phyloP scores from a whole-genome alignment of 2,329 filamentous ascomycete species.

The Diaporthe sp. region DNA sequence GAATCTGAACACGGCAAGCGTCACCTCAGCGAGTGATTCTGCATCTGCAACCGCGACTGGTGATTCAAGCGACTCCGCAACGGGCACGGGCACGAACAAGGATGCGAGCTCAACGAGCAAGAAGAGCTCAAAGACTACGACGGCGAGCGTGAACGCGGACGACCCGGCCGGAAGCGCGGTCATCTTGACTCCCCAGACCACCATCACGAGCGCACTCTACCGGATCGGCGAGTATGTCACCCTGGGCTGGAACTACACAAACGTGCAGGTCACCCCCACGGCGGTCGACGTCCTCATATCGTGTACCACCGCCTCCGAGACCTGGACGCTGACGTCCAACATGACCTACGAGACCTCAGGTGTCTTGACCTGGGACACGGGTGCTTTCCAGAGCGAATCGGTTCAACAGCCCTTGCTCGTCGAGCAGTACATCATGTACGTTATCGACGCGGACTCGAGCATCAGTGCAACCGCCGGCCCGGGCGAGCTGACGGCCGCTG shows the following conservation, averaged over 20 bases:
- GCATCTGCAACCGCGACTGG: conserved; percentile 45
- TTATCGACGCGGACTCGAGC: conserved; percentile 69
- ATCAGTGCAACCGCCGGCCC: conserved; percentile 64
- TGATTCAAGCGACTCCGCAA: conserved; percentile 40
- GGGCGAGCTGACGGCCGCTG: conserved; percentile 66
- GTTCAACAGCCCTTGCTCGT: conserved; percentile 61
- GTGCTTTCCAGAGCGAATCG: conserved; percentile 59
- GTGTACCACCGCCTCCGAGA: conserved; percentile 63
- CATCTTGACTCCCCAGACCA: conserved; percentile 65
- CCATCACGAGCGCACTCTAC: conserved; percentile 63
- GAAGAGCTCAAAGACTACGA: conserved; percentile 40
- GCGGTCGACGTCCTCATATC: conserved; percentile 71
- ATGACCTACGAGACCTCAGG: conserved; percentile 68
- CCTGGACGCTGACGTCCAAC: conserved; percentile 74
- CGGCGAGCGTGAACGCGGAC: conserved; percentile 57
- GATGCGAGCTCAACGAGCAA: conserved; percentile 43
- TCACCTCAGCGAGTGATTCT: conserved; percentile 44
- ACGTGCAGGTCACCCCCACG: conserved; percentile 67
- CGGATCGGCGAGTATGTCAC: conserved; percentile 72
- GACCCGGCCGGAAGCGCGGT: conserved; percentile 62
- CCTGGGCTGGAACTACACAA: conserved; percentile 76
- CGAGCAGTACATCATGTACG: conserved; percentile 70
- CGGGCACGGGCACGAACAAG: conserved; percentile 42
- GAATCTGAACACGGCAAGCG: conserved; percentile 56
- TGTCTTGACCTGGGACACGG: conserved; percentile 71